These are phyloP conservation scores for Thelephora aurantiotincta DNA, from an alignment of 768 basidiomycete species.

Conservation along the genomic window DNA sequence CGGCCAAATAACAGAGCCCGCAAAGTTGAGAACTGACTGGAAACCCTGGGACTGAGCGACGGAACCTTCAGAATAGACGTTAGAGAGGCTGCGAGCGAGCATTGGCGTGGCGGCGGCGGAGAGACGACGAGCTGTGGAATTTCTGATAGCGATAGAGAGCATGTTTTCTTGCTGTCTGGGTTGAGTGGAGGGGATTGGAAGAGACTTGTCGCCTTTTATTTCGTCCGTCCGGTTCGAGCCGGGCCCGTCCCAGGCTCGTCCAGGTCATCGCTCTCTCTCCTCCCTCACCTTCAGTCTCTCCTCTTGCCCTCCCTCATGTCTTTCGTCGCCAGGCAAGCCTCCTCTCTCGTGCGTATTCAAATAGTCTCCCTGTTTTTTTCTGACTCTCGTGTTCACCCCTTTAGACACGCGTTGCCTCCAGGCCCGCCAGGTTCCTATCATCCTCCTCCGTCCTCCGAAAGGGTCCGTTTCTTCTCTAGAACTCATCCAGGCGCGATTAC, in stretches of 20 bases:
- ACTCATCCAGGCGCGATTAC: neutral
- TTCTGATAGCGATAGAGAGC: constrained; percentile 19
- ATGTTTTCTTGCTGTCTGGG: constrained; percentile 16
- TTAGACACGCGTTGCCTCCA: constrained; percentile 38
- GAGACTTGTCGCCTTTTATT: constrained; percentile 5
- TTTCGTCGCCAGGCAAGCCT: constrained; percentile 47
- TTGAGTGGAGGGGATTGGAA: constrained; percentile 11
- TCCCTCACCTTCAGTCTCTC: constrained; percentile 7
- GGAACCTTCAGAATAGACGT: constrained; percentile 33
- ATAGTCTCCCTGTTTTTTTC: too few relatives aligned
- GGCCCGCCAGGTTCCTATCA: constrained; percentile 40
- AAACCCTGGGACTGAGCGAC: constrained; percentile 52
- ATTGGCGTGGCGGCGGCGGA: constrained; percentile 14
- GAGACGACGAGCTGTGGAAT: constrained; percentile 21
- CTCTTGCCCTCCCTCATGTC: constrained; percentile 44
- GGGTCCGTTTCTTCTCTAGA: constrained; percentile 29
- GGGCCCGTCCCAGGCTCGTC: constrained; percentile 11
- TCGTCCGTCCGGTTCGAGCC: too few relatives aligned
- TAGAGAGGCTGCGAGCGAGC: constrained; percentile 1
- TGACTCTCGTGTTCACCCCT: too few relatives aligned
- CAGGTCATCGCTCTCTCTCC: too few relatives aligned
- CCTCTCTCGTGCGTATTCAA: constrained; percentile 26
- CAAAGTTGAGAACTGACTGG: constrained; percentile 25
- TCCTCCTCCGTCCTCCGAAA: constrained; percentile 46
- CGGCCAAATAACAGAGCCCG: neutral